These are phyloP conservation scores for Phytophthora foliorum DNA, from an alignment of 352 stramenopile genomes.

Conservation along the genomic window DNA sequence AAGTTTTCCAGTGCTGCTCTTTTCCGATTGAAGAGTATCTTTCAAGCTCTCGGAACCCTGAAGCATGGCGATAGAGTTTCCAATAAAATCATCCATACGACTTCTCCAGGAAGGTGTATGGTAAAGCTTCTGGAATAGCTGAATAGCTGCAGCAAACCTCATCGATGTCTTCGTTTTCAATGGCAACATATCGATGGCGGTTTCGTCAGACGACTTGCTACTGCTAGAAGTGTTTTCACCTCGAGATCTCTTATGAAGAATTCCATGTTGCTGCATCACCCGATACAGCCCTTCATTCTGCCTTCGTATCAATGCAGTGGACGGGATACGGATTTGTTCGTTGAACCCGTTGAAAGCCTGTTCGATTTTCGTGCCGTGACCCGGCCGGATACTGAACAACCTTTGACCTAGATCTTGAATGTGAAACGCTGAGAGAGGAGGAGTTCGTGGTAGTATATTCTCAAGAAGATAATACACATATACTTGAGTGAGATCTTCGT, in stretches of 20 bases:
- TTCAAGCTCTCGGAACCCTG: slow-evolving; percentile 3
- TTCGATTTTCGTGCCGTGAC: slow-evolving; percentile 9
- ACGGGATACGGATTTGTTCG: background rate
- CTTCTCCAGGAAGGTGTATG: slow-evolving; percentile 22
- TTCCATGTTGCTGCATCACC: slow-evolving; percentile 21
- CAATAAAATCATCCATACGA: slow-evolving; percentile 25
- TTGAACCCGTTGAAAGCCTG: slow-evolving; percentile 26
- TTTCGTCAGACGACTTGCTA: background rate
- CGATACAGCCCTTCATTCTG: slow-evolving; percentile 39
- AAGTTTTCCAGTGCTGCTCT: background rate
- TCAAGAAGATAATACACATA: slow-evolving; percentile 46
- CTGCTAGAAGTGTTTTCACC: background rate
- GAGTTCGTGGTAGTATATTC: slow-evolving; percentile 29
- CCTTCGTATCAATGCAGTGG: slow-evolving; percentile 19
- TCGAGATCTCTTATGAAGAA: slow-evolving; percentile 11
- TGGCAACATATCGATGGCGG: background rate
- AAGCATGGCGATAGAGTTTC: slow-evolving; percentile 2
- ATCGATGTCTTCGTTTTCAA: slow-evolving; percentile 21
- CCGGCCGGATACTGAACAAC: slow-evolving; percentile 10
- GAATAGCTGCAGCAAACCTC: slow-evolving; percentile 33
- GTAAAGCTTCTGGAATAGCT: slow-evolving; percentile 44
- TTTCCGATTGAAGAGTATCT: slow-evolving; percentile 6
- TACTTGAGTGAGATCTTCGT: slow-evolving; percentile 31
- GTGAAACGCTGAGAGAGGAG: slow-evolving; percentile 12
- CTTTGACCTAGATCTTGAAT: slow-evolving; percentile 13